Base-by-base conservation (phyloP, 495 filamentous ascomycete genomes). In the Penicillium malachiteum region DNA sequence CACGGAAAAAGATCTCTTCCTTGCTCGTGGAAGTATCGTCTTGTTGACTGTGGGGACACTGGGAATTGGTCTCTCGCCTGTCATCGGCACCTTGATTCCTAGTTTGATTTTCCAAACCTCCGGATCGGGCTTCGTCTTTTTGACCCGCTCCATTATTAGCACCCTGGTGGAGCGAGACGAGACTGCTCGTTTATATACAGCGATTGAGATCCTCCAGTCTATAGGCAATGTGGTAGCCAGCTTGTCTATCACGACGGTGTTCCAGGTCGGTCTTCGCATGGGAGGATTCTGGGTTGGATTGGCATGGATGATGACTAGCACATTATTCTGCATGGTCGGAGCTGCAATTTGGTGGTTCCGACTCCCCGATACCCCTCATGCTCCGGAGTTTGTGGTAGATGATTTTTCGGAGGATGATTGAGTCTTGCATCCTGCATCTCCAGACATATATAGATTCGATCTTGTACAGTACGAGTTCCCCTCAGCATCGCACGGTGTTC, bases 161-260 rank as follows among this genome's bases (percentile, higher is more conserved):
- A 75, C 74, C 0, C 67, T 83, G 11, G 80, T 86, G 11, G 63
- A 79, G 17, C 68, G 75, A 0, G 70, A 81, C 13, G 75, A 84
- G 49, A 81, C 81, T 0, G 82, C 83, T 8, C 71, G 82, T 3
- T 62, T 85, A 12, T 85, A 81, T 52, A 81, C 78, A 0, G 68
- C 84, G 34, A 77, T 86, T 48, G 79, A 78, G 55, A 76, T 85
- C 10, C 56, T 82, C 12, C 82, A 86, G 57, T 78, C 78, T 0
- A 47, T 81, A 18, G 81, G 82, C 12, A 73, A 71, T n/a, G 72
- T 86, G 18, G 68, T 80, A 26, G 82, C 78, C 3, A 80, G 80
- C 13, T 67, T 83, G 0, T 63, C 79, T 0, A 71, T 84, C 50
- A 84, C 83, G 0, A 69, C 68, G 32, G 72, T 79, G 18, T 85